Evolutionary conservation across 352 stramenopile genomes (phyloP).

Genomic region (Pythium pyrilobum): DNA sequence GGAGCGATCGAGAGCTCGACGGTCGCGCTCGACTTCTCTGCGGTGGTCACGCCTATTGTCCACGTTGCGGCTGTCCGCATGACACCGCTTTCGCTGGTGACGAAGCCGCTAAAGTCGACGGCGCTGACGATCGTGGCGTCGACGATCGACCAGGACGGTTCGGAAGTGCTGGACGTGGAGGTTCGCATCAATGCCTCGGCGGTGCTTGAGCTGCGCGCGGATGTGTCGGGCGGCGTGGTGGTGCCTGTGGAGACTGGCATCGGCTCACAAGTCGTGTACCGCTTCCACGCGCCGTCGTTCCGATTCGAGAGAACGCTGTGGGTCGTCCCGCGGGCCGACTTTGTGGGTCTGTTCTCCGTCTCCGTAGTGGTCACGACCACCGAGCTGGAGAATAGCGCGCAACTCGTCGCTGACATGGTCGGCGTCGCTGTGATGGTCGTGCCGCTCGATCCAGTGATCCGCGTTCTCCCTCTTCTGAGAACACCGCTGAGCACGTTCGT

Average conservation of each 20-base stretch:
- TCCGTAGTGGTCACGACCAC: slow-evolving; percentile 30
- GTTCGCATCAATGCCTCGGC: slow-evolving; percentile 6
- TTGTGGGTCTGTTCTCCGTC: slow-evolving; percentile 36
- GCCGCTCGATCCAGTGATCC: slow-evolving; percentile 16
- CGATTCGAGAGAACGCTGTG: slow-evolving; percentile 16
- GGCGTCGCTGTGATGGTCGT: slow-evolving; percentile 25
- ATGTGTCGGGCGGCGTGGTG: background rate
- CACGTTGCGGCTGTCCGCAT: background rate
- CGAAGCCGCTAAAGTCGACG: slow-evolving; percentile 3
- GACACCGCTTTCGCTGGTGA: slow-evolving; percentile 1
- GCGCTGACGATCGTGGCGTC: slow-evolving; percentile 1
- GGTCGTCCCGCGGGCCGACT: slow-evolving; percentile 30
- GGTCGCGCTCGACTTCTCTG: background rate
- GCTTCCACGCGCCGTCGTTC: slow-evolving; percentile 9
- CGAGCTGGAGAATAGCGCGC: slow-evolving; percentile 30
- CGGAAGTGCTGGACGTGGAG: slow-evolving; percentile 6
- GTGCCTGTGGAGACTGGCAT: background rate
- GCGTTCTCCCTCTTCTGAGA: background rate
- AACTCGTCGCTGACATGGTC: background rate
- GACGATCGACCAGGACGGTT: slow-evolving; percentile 12
- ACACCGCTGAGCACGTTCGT: slow-evolving; percentile 28
- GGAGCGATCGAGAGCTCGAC: background rate
- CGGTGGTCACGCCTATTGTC: slow-evolving; percentile 5
- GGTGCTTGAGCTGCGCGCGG: slow-evolving; percentile 3
- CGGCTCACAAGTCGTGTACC: background rate